These are phyloP conservation scores for Yamadazyma mexicana DNA, from an alignment of 1,139 yeast genomes.

Conservation along the genomic window DNA sequence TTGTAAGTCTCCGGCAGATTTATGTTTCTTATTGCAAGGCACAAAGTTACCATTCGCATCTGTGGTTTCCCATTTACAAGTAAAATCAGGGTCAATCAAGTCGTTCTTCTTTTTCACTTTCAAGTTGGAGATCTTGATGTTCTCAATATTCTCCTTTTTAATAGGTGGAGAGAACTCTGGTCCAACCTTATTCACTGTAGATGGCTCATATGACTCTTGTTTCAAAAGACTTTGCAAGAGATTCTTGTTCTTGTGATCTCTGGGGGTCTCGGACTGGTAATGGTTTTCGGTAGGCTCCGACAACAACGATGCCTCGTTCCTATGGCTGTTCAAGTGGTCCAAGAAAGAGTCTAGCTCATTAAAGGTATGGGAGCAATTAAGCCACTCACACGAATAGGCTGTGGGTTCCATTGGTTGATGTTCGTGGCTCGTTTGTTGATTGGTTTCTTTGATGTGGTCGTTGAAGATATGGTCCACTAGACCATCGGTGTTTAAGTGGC, in stretches of 20 bases:
- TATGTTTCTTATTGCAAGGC: conserved; percentile 51
- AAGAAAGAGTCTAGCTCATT: conserved; percentile 53
- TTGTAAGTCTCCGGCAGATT: conserved; percentile 60
- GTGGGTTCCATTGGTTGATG: conserved; percentile 21
- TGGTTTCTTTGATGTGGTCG: conserved; percentile 48
- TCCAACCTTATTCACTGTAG: not conserved
- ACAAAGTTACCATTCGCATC: conserved; percentile 33
- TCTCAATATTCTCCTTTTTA: conserved; percentile 6
- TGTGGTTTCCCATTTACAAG: conserved; percentile 48
- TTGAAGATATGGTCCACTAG: conserved; percentile 58
- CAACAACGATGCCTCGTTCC: conserved; percentile 23
- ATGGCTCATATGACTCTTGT: conserved; percentile 4
- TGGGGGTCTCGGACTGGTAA: not conserved
- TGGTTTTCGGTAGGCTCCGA: not conserved
- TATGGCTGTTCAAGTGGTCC: conserved; percentile 59
- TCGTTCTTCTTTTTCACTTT: conserved; percentile 22
- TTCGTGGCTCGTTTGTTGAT: not conserved
- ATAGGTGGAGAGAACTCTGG: not conserved
- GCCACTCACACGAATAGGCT: conserved; percentile 67
- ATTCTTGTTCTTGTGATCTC: not conserved
- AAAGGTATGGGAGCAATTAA: conserved; percentile 59
- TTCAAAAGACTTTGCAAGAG: conserved; percentile 3
- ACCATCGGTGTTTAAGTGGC: conserved; percentile 40
- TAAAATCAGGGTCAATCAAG: conserved; percentile 24
- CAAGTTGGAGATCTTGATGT: conserved; percentile 33